These are phyloP conservation scores for Marasmius oreades DNA, from an alignment of 1,284 basidiomycete genomes.

Conservation along the genomic window DNA sequence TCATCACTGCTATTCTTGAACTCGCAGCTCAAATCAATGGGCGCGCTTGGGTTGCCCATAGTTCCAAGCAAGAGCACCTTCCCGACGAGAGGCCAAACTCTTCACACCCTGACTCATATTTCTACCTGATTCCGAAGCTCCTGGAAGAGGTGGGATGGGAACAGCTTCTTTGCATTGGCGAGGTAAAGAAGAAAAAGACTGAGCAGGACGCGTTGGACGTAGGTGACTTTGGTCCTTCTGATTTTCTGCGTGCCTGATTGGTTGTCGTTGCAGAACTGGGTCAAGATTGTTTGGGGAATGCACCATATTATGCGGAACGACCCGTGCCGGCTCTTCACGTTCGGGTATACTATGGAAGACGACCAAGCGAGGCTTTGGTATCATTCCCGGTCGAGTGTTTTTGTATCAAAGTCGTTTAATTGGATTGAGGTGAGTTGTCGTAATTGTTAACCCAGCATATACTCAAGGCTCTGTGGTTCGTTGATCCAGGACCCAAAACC, in stretches of 20 bases:
- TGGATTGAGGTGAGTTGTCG: background rate
- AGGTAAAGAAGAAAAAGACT: background rate
- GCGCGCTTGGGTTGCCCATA: background rate
- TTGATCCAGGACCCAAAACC: background rate
- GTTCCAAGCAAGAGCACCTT: background rate
- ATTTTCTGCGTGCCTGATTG: background rate
- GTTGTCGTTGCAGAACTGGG: slow-evolving; percentile 4
- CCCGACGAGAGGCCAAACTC: background rate
- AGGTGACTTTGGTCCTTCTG: background rate
- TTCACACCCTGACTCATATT: background rate
- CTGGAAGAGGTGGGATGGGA: background rate
- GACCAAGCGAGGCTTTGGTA: slow-evolving; percentile 13
- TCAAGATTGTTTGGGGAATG: slow-evolving; percentile 12
- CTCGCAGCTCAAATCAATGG: background rate
- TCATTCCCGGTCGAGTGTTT: background rate
- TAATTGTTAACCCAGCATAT: background rate
- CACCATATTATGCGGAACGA: slow-evolving; percentile 14
- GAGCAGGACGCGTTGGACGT: background rate
- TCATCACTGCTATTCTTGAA: background rate
- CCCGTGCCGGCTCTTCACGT: slow-evolving; percentile 14
- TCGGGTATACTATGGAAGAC: slow-evolving; percentile 14
- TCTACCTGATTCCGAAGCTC: background rate
- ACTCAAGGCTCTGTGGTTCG: background rate
- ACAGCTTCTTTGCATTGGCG: background rate
- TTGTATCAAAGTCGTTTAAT: background rate